A percentile compares a stretch with the other conserved stretches of the same genome.
Conservation (phyloP, 306 rosid species). For the Vicia villosa region DNA sequence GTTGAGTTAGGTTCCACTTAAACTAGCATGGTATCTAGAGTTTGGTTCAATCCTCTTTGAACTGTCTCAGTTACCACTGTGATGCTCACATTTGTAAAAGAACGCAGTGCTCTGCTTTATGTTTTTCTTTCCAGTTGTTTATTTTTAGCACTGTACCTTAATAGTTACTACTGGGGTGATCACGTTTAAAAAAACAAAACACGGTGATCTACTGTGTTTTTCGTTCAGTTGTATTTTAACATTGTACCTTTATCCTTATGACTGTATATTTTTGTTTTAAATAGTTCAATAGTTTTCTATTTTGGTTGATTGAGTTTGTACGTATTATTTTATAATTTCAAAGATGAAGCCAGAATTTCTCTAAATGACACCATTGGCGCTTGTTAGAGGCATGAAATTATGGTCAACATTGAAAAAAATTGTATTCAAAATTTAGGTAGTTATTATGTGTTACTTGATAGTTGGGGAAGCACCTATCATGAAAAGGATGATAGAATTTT, state of each 20-base stretch:
- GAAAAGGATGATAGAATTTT: background rate
- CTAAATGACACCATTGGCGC: conserved; percentile 15
- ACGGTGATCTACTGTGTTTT: conserved; percentile 1
- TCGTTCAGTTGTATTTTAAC: background rate
- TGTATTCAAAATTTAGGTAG: conserved; percentile 1
- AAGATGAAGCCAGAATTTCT: conserved; percentile 9
- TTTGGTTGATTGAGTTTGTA: conserved; percentile 15
- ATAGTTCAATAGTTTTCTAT: background rate
- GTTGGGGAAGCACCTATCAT: background rate
- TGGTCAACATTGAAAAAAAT: background rate
- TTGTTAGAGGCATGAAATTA: conserved; percentile 5
- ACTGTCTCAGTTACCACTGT: conserved; percentile 19
- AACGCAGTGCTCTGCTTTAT: conserved; percentile 10
- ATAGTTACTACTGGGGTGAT: conserved; percentile 6
- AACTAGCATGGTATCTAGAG: too few species aligned
- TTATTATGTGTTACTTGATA: background rate
- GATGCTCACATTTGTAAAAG: conserved; percentile 13
- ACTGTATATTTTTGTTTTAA: conserved; percentile 5
- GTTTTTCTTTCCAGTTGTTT: background rate
- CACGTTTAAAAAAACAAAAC: background rate
- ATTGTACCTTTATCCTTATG: background rate
- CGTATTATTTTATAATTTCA: conserved; percentile 26
- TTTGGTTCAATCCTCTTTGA: too few species aligned
- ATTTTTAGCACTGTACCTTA: background rate
- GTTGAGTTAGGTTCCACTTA: too few species aligned